Base-by-base conservation (phyloP, 2,329 filamentous ascomycete species). In the Calonectria ilicicola region DNA sequence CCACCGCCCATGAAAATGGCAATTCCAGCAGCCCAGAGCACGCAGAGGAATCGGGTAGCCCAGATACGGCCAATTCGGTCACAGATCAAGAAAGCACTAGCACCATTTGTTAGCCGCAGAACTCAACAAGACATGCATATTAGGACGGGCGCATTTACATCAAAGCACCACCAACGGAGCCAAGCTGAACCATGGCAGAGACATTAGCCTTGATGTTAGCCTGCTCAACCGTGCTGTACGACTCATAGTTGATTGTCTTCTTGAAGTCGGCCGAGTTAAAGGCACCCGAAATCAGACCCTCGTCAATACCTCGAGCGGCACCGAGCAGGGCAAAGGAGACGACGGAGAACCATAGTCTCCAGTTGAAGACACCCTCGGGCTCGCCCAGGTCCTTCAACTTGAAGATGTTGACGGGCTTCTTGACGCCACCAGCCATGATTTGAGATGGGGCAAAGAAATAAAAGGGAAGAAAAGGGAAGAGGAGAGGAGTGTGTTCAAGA, bases 101-200 rank as follows among this genome's bases (percentile, higher is more conserved):
- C 21, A 5, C 15, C 14, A n/a, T 2, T 2, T 26, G 47, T 72
- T 19, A 74, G 65, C 35, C 17, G 47, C 42, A 26, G 9, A 19
- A 0, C n/a, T 5, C 35, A 67, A 44, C 23, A 38, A 32, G 21
- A 38, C 21, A 66, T 35, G 56, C 14, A 35, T 14, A 21, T n/a
- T 5, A 12, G 10, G 12, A 35, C 32, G 38, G 53, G 47, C 5
- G 10, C 26, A 70, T 83, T 80, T 80, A 87, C 85, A 88, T 87
- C 38, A 94, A 86, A 35, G 93, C 92, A 51, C 94, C 94, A 5
- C 87, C 91, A 35, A 96, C 93, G 27, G 91, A 93, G 27, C 94
- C 94, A 78, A 95, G 91, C 83, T 95, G 94, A 0, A 96, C 94
- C 94, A 96, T 96, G 60, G 93, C 90, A 2, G 93, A 93, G 68